Evolutionary conservation across 73 alveolate species (phyloP), one percentile per base, ranked within the genome.

Genomic region (Paramecium sonneborni): DNA sequence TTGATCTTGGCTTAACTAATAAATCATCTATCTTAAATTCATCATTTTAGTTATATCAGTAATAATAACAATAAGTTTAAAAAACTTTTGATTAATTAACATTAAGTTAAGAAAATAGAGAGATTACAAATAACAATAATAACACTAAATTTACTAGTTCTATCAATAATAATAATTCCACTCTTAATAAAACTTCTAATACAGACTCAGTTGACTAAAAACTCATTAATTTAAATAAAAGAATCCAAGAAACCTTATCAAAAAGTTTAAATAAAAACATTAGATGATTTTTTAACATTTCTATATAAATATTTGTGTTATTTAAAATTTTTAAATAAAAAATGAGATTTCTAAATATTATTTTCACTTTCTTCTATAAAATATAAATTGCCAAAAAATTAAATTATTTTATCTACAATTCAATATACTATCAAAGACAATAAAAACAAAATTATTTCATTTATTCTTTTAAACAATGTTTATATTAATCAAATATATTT

Each of bases 161-260:
- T 35, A 35, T 35, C 6, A 35, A 35, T 35, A 35, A 35, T 35
- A 35, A 35, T 35, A 35, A 35, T 35, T 4, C 6, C 2, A 35
- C 43, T 35, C 2, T 35, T 35, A 35, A 35, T 35, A 35, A 35
- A 6, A 35, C 43, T 35, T 4, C 6, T 35, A 35, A 35, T 35
- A 35, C 43, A 2, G 82, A 58, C 4, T 58, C 82, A 7, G 12
- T 58, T 21, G 82, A 58, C 12, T 58, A 58, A 11, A 58, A 58
- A 58, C 26, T 58, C 18, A 58, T 58, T 2, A 58, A 58, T 58
- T 58, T 58, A 28, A 58, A 58, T 23, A 58, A 58, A 23, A 58
- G 82, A 58, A 58, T 58, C 15, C 41, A 58, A 58, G 82, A 58
- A 58, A 58, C 82, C 15, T 58, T 58, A 28, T n/a, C 82, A 18